These are phyloP conservation scores for Stemphylium beticola DNA, from an alignment of 2,329 filamentous ascomycete species.

Conservation along the genomic window DNA sequence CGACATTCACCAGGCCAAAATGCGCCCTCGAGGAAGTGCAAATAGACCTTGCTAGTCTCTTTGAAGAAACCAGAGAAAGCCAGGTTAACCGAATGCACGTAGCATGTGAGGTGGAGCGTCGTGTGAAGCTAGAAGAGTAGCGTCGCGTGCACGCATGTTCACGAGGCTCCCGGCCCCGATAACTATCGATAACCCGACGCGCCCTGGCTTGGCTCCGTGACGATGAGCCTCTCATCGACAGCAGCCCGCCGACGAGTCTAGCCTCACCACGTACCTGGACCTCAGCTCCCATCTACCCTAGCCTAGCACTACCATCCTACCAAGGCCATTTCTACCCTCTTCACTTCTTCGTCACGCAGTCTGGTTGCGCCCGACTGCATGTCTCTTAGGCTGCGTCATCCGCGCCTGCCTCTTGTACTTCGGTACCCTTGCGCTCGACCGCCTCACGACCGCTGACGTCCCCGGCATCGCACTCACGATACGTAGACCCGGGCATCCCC, in stretches of 20 bases:
- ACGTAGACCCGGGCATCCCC: conserved; percentile 25
- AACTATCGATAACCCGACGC: conserved; percentile 25
- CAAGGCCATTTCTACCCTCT: conserved; percentile 1
- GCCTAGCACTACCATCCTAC: conserved; percentile 10
- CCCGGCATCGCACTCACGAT: conserved; percentile 26
- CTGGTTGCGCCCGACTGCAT: conserved; percentile 31
- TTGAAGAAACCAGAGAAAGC: neutral
- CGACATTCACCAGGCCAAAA: neutral
- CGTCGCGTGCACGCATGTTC: conserved; percentile 12
- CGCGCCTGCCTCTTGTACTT: conserved; percentile 35
- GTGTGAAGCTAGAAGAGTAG: conserved; percentile 2
- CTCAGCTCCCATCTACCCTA: conserved; percentile 6
- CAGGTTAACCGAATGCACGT: neutral
- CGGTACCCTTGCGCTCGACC: conserved; percentile 24
- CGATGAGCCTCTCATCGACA: conserved; percentile 5
- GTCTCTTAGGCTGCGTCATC: conserved; percentile 39
- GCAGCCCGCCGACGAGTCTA: conserved; percentile 8
- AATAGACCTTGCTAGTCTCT: neutral
- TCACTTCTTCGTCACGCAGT: conserved; percentile 8
- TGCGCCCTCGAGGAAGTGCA: neutral
- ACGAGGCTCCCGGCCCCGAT: conserved; percentile 7
- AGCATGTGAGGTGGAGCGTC: neutral
- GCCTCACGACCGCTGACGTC: conserved; percentile 40
- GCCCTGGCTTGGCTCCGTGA: conserved; percentile 14
- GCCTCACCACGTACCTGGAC: conserved; percentile 9